Percentiles rank a stretch among this genome's conserved stretches.
Evolutionary conservation across 306 rosid species (phyloP).

Genomic region (Castanea sativa): DNA sequence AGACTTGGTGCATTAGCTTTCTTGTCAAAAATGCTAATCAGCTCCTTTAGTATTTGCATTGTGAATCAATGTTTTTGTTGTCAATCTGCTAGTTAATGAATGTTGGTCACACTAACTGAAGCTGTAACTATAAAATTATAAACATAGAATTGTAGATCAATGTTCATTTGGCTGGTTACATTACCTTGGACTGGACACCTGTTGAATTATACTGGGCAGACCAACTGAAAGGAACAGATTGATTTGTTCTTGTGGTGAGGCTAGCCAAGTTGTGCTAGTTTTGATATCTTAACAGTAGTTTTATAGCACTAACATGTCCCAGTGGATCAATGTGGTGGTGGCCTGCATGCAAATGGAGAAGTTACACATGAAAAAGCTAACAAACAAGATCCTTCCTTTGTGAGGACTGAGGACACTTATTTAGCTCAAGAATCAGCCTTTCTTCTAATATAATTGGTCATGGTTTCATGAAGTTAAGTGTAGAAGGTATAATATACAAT

Average conservation of each 20-base stretch:
- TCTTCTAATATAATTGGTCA: neutral
- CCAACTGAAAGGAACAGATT: neutral
- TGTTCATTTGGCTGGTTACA: neutral
- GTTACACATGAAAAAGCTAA: neutral
- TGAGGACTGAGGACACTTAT: too few species aligned
- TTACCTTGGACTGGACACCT: too few species aligned
- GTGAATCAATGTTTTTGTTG: neutral
- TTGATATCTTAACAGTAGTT: neutral
- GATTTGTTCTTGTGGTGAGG: neutral
- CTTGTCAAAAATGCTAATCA: neutral
- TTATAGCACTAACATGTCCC: neutral
- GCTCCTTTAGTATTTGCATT: neutral
- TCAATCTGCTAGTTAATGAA: neutral
- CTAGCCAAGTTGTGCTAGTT: neutral
- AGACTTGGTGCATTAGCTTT: neutral
- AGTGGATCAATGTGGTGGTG: neutral
- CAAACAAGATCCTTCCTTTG: neutral
- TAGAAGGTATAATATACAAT: neutral
- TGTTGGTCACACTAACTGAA: neutral
- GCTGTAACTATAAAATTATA: neutral
- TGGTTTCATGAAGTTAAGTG: neutral
- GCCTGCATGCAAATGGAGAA: neutral
- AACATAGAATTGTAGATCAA: neutral
- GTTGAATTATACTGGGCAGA: neutral
- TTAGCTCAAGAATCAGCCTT: neutral